Evolutionary conservation across 768 basidiomycete genomes (phyloP), one percentile per base, ranked within the genome.

Genomic region (Cystofilobasidium bisporidii): DNA sequence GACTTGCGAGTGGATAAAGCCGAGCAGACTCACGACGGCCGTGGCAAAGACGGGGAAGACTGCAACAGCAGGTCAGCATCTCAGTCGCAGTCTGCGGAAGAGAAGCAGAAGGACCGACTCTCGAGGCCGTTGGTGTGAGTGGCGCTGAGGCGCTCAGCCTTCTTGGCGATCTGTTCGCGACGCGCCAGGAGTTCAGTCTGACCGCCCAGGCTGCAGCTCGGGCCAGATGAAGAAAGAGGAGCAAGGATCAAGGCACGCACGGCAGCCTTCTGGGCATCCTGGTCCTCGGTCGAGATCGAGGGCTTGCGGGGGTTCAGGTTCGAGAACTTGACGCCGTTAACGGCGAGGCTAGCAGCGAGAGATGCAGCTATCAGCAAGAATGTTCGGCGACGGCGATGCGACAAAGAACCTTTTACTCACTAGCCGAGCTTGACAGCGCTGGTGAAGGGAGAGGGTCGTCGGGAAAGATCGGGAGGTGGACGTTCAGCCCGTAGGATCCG

Each of bases 71-170:
- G 53, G 18, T 1, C 18, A 28, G 26, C 9, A 11, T 1, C 28
- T 56, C 53, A 56, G 53, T 4, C 4, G 45, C 5, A 6, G 45
- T 5, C 18, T 5, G 17, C 45, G n/a, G 6, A 6, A 6, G 17
- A 17, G 28, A 8, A 56, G 18, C 28, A 30, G 45, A 15, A 32
- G 30, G 53, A 56, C 53, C 3, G 18, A 56, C 53, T 68, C 55
- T 68, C 67, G 53, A 68, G 61, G 45, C 67, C 67, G 61, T 68
- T 68, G 30, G n/a, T 12, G 61, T 68, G 67, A 30, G 61, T 63
- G 17, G 28, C 36, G 30, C 26, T 38, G 17, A 68, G 45, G 38
- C 61, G 48, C 4, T 63, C 61, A 18, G 38, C 57, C 9, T 45
- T 48, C 56, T 60, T 45, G 30, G 57, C 43, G 43, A 66, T 22